These are phyloP conservation scores for Ascodesmis nigricans DNA, from an alignment of 495 filamentous ascomycete species.

Conservation along the genomic window DNA sequence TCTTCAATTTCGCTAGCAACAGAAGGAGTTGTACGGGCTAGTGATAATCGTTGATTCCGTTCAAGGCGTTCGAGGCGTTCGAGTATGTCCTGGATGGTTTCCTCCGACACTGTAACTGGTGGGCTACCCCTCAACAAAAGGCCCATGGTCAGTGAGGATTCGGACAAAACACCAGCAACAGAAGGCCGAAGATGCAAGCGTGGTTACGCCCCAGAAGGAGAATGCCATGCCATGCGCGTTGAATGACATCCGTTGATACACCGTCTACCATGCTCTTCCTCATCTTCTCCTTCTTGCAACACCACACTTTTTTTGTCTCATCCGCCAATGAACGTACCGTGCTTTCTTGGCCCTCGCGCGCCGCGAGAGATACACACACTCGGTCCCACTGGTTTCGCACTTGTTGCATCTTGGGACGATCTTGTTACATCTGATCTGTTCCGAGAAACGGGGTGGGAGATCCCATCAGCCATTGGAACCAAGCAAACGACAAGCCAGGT, in stretches of 20 bases:
- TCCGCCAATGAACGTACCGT: slow-evolving; percentile 1
- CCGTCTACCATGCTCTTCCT: too few species aligned
- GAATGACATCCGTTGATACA: too few species aligned
- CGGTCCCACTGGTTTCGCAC: neutral
- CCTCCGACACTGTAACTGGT: neutral
- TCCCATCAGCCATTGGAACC: too few species aligned
- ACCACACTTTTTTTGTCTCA: too few species aligned
- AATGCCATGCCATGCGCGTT: too few species aligned
- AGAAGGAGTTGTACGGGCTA: neutral
- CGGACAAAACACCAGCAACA: too few species aligned
- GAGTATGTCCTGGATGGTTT: neutral
- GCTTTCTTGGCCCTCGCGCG: neutral
- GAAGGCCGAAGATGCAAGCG: too few species aligned
- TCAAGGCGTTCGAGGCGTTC: slow-evolving; percentile 1
- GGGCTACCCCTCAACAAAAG: too few species aligned
- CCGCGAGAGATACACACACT: neutral
- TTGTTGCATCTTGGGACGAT: neutral
- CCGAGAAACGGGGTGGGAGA: too few species aligned
- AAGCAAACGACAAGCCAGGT: neutral
- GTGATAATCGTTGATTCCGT: neutral
- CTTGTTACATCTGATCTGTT: slow-evolving; percentile 1
- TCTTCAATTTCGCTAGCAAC: neutral
- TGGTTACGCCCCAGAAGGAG: too few species aligned
- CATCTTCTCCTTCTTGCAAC: too few species aligned
- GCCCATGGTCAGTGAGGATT: too few species aligned